Percentiles rank a stretch among this genome's conserved stretches.
Conservation (phyloP, 2,329 filamentous ascomycete species). For the Aspergillus aculeatinus region DNA sequence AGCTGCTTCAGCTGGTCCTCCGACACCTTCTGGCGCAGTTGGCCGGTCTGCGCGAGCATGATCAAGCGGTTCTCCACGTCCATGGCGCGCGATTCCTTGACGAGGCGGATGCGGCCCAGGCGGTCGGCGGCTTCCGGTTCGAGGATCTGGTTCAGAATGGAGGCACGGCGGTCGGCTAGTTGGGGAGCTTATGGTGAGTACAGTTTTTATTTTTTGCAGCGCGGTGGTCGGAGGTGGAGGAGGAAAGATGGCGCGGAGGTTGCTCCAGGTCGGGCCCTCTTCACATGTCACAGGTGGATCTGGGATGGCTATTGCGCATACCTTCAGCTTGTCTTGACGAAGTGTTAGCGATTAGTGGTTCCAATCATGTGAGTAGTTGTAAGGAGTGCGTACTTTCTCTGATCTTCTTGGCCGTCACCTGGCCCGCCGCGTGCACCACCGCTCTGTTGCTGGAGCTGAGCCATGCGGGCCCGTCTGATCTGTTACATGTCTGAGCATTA, state of each 20-base stretch:
- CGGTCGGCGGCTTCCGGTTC: conserved; percentile 91
- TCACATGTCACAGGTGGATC: not conserved
- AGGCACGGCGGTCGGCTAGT: conserved; percentile 34
- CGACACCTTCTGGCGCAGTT: conserved; percentile 82
- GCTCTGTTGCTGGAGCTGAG: conserved; percentile 79
- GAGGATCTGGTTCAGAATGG: conserved; percentile 86
- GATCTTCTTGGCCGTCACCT: conserved; percentile 59
- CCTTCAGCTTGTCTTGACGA: conserved; percentile 33
- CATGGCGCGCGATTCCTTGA: conserved; percentile 85
- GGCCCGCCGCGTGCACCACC: conserved; percentile 49
- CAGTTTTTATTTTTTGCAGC: too few species aligned
- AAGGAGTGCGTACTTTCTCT: conserved; percentile 55
- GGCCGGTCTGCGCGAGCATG: conserved; percentile 82
- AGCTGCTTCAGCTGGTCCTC: conserved; percentile 93
- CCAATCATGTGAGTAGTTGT: not conserved
- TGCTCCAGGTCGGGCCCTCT: not conserved
- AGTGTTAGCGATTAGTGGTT: conserved; percentile 2
- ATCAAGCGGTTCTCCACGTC: conserved; percentile 93
- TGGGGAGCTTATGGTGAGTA: not conserved
- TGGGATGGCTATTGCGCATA: conserved; percentile 15
- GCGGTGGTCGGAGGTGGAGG: not conserved
- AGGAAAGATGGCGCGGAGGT: not conserved
- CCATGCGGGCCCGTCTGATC: conserved; percentile 88
- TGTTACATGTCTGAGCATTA: conserved; percentile 39
- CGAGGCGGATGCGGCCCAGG: conserved; percentile 87